Evolutionary conservation across 176 grass and related monocot species (phyloP), one percentile per base, ranked within the genome.

Genomic region (Miscanthus lutarioriparius): DNA sequence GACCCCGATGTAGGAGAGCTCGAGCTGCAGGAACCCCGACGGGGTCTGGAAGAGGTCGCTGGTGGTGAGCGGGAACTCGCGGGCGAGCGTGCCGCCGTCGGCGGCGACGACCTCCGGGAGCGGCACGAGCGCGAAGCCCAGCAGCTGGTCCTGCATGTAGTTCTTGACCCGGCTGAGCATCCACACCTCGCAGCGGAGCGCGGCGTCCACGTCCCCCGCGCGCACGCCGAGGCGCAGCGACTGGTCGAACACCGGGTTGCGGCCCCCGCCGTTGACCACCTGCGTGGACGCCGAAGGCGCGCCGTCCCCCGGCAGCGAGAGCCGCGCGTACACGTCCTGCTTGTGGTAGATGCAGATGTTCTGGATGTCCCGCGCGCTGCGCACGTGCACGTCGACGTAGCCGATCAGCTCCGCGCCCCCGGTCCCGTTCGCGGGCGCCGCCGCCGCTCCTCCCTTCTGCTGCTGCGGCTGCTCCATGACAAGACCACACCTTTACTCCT

Each of bases 331-430:
- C 78, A 99, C 97, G 35, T 99, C 97, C 88, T 99, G 97, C 84
- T 99, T 99, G 88, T 92, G 97, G 93, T 99, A 99, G 91, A 99
- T 99, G 86, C 97, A 99, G 89, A 99, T 99, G 93, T 99, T 99
- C 85, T 99, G 97, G 69, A 99, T 94, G 84, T 96, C 97, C 76
- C 97, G 84, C 64, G 97, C 97, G 75, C 91, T 94, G 64, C 87
- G 86, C 47, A 99, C 89, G 73, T 89, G 87, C 80, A 96, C 91
- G 71, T 96, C 91, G 66, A 99, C 74, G 87, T 90, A 92, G 28
- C 97, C 97, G 26, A 94, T 91, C 76, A 91, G 89, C 48, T 87
- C 85, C 17, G 62, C 87, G 47, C 49, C 49, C 8, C 30, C n/a
- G 56, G 58, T 33, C 45, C 79, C 84, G 74, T 86, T 86, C 37